phyloP scores from a whole-genome alignment of 2,329 filamentous ascomycete genomes.

The Chrysoporthe cubensis region DNA sequence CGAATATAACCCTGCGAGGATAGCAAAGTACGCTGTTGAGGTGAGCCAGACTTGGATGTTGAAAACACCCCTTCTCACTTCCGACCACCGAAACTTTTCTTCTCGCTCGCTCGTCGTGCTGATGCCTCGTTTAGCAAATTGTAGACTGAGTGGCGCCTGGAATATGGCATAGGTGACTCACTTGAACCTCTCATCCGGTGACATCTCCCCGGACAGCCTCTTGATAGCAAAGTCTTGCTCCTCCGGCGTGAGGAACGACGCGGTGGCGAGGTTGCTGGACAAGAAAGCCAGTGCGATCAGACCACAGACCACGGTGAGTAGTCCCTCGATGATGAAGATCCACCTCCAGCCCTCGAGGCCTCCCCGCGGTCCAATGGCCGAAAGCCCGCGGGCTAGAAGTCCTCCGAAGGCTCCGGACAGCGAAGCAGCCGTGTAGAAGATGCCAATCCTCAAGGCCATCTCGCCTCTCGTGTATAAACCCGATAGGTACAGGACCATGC shows the following conservation, averaged over 20 bases:
- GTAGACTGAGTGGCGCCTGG: too few species aligned
- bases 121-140: slow-evolving; percentile 14
- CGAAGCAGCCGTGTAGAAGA: slow-evolving; percentile 71
- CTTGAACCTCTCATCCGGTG: slow-evolving; percentile 40
- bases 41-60: slow-evolving; percentile 67
- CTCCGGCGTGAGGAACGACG: slow-evolving; percentile 55
- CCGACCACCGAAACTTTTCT: slow-evolving; percentile 62
- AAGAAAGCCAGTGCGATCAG: slow-evolving; percentile 55
- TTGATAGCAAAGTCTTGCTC: slow-evolving; percentile 55
- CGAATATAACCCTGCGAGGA: slow-evolving; percentile 62
- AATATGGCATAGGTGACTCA: slow-evolving; percentile 25
- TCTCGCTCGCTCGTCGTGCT: slow-evolving; percentile 36
- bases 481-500: slow-evolving; percentile 70
- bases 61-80: slow-evolving; percentile 64
- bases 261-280: slow-evolving; percentile 58
- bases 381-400: slow-evolving; percentile 63
- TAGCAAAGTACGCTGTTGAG: slow-evolving; percentile 64
- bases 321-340: slow-evolving; percentile 65
- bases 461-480: slow-evolving; percentile 63
- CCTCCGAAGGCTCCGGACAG: slow-evolving; percentile 68
- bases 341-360: slow-evolving; percentile 62
- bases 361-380: slow-evolving; percentile 59
- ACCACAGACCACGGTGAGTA: slow-evolving; percentile 58
- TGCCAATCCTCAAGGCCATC: slow-evolving; percentile 64
- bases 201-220: slow-evolving; percentile 46